Base-by-base conservation (phyloP, 345 rosid species). In the Viola odorata region DNA sequence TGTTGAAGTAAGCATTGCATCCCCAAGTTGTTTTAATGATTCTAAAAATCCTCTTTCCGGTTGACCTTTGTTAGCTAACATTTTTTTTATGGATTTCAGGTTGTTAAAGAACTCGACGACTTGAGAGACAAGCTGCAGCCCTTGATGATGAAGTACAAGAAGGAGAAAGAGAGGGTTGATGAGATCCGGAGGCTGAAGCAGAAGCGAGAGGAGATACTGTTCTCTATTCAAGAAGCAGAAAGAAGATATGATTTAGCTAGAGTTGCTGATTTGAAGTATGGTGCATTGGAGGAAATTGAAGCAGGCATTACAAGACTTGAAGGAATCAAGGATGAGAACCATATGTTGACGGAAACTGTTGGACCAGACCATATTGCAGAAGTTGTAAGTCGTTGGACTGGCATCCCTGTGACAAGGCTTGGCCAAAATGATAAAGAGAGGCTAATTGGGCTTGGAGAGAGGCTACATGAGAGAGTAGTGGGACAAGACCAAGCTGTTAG, bases 331-430 rank as follows among this genome's bases (percentile, higher is more conserved):
- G 85, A 78, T 10, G 97, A 80, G 52, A 87, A 89, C 41, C 37
- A 83, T 51, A 89, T 89, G 88, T 66, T 92, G 14, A 92, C 98
- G 0, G 97, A 92, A 66, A 81, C 85, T 0, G 98, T 92, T 44
- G 91, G 86, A 11, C 94, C 96, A 0, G 98, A 92, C 1, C 96
- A 89, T 2, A 92, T 92, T 53, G 94, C 96, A 0, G 98, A 92
- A 62, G 98, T 89, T 12, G 98, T 92, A 55, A 83, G 96, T 68
- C 83, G 96, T 3, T 92, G 96, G 96, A 92, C 96, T 15, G 96
- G 98, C 42, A 83, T 92, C 42, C 89, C 98, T 13, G 90, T 92
- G 5, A 89, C 90, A 8, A 84, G 98, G 67, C 96, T 92, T 0
- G 94, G 97, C 36, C 94, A 85, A 77, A 79, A 87, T 40, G 98